These are phyloP conservation scores for Blastobotrys petasosporus DNA, from an alignment of 1,139 yeast genomes.

Conservation along the genomic window DNA sequence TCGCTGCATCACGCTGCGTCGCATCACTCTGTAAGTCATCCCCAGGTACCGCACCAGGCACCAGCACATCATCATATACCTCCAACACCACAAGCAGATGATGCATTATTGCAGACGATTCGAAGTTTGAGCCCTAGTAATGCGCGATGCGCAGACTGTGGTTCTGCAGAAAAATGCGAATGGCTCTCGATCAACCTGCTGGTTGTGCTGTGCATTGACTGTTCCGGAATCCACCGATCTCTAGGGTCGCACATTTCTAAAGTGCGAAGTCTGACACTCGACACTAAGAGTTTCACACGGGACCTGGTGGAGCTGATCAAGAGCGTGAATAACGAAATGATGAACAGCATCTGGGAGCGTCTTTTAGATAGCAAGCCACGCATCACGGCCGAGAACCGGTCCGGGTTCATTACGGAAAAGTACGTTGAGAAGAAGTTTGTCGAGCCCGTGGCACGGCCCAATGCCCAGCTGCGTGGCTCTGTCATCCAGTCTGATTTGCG, in stretches of 20 bases:
- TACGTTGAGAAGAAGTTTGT: conserved; percentile 39
- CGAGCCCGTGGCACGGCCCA: conserved; percentile 33
- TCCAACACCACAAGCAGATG: conserved; percentile 1
- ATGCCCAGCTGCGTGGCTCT: conserved; percentile 33
- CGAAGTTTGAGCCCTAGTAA: conserved; percentile 44
- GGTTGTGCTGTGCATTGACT: conserved; percentile 71
- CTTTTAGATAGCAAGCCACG: conserved; percentile 39
- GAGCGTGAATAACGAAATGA: conserved; percentile 58
- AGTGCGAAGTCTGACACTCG: conserved; percentile 77
- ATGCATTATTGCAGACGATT: conserved; percentile 5
- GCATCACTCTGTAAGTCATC: neutral
- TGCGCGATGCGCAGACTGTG: conserved; percentile 73
- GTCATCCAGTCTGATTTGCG: conserved; percentile 31
- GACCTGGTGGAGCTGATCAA: conserved; percentile 55
- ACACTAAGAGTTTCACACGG: conserved; percentile 55
- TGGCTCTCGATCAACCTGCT: conserved; percentile 82
- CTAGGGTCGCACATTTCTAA: conserved; percentile 68
- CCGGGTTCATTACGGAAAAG: conserved; percentile 36
- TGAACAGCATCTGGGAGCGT: conserved; percentile 54
- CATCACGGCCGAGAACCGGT: conserved; percentile 34
- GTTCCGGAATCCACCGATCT: conserved; percentile 72
- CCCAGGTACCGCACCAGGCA: neutral
- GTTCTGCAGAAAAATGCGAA: conserved; percentile 57
- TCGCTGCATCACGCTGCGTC: conserved; percentile 1
- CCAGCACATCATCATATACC: neutral